These are phyloP conservation scores for Paulownia fortunei DNA, from an alignment of 257 asterid species.

Conservation along the genomic window DNA sequence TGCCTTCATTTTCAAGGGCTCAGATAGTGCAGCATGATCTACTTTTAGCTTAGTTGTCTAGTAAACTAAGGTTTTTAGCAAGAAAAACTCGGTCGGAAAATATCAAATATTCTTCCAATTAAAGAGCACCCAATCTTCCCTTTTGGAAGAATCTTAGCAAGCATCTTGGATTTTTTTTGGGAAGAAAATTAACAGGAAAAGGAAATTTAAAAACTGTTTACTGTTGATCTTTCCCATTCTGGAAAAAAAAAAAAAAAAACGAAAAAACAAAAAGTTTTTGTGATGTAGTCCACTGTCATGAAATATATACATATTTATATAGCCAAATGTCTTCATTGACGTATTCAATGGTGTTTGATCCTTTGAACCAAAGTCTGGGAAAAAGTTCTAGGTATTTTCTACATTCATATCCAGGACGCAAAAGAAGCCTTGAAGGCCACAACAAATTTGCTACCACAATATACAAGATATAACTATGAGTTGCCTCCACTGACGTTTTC, in stretches of 20 bases:
- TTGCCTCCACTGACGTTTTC: background rate
- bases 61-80: background rate
- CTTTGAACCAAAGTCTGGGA: background rate
- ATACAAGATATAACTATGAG: background rate
- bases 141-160: background rate
- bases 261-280: background rate
- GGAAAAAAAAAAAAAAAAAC: background rate
- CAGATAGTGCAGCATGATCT: background rate
- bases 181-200: background rate
- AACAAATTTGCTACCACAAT: background rate
- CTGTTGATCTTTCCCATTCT: background rate
- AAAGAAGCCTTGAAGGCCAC: background rate
- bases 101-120: background rate
- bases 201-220: background rate
- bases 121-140: background rate
- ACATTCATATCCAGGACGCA: background rate
- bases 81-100: background rate
- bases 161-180: background rate
- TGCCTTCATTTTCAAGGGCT: background rate
- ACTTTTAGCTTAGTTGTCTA: constrained; percentile 4
- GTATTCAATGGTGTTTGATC: background rate
- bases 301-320: background rate
- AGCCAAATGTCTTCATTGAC: background rate
- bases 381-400: constrained; percentile 11
- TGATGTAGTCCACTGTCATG: background rate